Base-by-base conservation (phyloP, 164 flowering plant species). In the Liquidambar formosana region DNA sequence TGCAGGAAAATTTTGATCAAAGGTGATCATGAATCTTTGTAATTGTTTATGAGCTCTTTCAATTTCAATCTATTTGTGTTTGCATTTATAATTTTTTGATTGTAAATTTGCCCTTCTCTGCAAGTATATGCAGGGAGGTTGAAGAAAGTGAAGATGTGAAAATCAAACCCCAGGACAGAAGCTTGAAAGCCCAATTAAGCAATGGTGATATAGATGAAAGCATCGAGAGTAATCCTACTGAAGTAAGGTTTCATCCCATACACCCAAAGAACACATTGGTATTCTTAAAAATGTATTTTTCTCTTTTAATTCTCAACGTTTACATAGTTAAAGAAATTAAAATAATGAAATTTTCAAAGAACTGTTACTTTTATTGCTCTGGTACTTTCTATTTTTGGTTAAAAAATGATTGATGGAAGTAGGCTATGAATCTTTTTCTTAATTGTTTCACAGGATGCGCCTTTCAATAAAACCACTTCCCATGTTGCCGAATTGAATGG, bases 1-100 rank as follows among this genome's bases (percentile, higher is more conserved):
- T 91, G 48, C 89, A 80, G 18, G 91, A 78, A 41, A 75, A 77
- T 73, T 67, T 5, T 63, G 86, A 88, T 66, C 78, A 74, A 64
- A 85, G 95, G 96, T 89, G 71, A 51, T 65, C 9, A 38, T 38
- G 3, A 63, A 43, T 48, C 51, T 28, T 10, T 25, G 6, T 10
- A 22, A 15, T 38, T 45, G 15, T 27, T 51, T 66, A 21, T 9
- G 8, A 15, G 19, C 33, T 19, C 21, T 4, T 66, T 38, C 48
- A 22, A n/a, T 51, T 26, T 75, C 5, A 58, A n/a, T n/a, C n/a
- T n/a, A n/a, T n/a, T n/a, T n/a, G 4, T 44, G 21, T 28, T 43
- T 48, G 19, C 19, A 22, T 15, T 27, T 38, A n/a, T 46, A 10
- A 25, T 51, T 63, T 23, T 25, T 16, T 54, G 13, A 33, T 33